These are phyloP conservation scores for Nectriaceae sp. DNA, from an alignment of 2,329 filamentous ascomycete genomes.

Conservation along the genomic window DNA sequence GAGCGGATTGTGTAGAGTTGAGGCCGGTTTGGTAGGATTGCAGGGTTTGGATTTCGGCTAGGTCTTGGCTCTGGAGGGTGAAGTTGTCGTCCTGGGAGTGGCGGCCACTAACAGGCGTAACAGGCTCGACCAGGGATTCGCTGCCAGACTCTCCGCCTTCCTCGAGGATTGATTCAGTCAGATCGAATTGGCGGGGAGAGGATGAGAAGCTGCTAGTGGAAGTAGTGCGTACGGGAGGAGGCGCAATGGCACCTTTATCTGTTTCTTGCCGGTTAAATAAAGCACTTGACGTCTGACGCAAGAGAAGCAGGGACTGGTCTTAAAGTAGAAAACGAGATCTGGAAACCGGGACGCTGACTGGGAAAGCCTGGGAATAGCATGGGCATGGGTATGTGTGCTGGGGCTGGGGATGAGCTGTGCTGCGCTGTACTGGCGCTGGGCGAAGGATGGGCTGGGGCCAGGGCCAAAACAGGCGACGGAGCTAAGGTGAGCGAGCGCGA, in stretches of 20 bases:
- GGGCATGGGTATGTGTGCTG: too few relatives aligned
- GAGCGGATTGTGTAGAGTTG: constrained; percentile 4
- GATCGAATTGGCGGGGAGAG: constrained; percentile 50
- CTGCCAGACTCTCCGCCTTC: constrained; percentile 63
- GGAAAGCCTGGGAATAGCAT: too few relatives aligned
- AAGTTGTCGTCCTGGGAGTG: constrained; percentile 53
- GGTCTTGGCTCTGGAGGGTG: constrained; percentile 43
- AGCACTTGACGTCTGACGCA: constrained; percentile 22
- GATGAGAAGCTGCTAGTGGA: constrained; percentile 31
- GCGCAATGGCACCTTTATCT: constrained; percentile 27
- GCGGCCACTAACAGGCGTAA: constrained; percentile 61
- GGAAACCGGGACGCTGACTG: neutral
- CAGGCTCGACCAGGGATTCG: constrained; percentile 60
- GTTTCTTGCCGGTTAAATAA: constrained; percentile 3
- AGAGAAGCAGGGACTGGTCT: constrained; percentile 21
- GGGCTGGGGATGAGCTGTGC: neutral
- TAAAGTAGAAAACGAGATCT: constrained; percentile 3
- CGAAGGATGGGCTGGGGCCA: too few relatives aligned
- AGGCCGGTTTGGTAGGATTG: constrained; percentile 25
- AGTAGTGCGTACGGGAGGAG: constrained; percentile 20
- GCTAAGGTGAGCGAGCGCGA: too few relatives aligned
- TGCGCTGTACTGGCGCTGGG: too few relatives aligned
- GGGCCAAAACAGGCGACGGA: too few relatives aligned
- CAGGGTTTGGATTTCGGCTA: constrained; percentile 32
- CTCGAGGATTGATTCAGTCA: constrained; percentile 52